A percentile compares a stretch with the other conserved stretches of the same genome.
Evolutionary conservation across 345 rosid genomes (phyloP).

Genomic region (Anacardium occidentale): DNA sequence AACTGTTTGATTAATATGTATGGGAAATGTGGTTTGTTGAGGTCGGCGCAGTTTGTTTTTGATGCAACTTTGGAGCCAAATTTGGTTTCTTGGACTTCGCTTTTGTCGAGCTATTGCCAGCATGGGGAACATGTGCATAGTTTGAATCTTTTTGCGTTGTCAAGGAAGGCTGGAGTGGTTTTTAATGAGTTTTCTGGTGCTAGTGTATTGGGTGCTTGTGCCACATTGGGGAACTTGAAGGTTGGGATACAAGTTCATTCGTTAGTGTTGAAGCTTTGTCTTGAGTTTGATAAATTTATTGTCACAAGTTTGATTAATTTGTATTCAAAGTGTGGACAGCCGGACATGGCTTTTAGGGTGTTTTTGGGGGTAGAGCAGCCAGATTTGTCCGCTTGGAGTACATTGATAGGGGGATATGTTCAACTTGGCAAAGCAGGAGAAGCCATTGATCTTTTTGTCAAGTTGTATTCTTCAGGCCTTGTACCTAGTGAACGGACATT

Average conservation of each 20-base stretch:
- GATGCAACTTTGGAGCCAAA: conserved; percentile 21
- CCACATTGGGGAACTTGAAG: conserved; percentile 28
- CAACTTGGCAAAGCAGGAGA: conserved; percentile 29
- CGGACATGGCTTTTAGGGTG: conserved; percentile 26
- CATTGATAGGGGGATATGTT: conserved; percentile 36
- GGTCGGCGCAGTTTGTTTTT: conserved; percentile 27
- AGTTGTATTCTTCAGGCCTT: conserved; percentile 25
- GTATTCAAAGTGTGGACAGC: conserved; percentile 30
- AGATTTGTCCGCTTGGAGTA: conserved; percentile 29
- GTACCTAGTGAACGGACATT: conserved; percentile 31
- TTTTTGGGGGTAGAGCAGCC: conserved; percentile 23
- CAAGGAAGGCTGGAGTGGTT: conserved; percentile 23
- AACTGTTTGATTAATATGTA: conserved; percentile 35
- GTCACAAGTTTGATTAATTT: conserved; percentile 29
- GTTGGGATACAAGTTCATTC: conserved; percentile 38
- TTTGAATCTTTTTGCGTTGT: conserved; percentile 19
- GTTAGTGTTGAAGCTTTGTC: conserved; percentile 25
- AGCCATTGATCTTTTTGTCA: conserved; percentile 31
- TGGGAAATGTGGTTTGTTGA: conserved; percentile 36
- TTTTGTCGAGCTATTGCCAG: conserved; percentile 33
- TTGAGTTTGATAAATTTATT: conserved; percentile 32
- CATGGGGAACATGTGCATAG: conserved; percentile 24
- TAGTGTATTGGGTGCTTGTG: conserved; percentile 29
- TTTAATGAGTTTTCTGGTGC: conserved; percentile 36
- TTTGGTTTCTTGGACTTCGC: conserved; percentile 35